Evolutionary conservation across 2,329 filamentous ascomycete genomes (phyloP), one percentile per base, ranked within the genome.

Genomic region (Xylaria hypoxylon): DNA sequence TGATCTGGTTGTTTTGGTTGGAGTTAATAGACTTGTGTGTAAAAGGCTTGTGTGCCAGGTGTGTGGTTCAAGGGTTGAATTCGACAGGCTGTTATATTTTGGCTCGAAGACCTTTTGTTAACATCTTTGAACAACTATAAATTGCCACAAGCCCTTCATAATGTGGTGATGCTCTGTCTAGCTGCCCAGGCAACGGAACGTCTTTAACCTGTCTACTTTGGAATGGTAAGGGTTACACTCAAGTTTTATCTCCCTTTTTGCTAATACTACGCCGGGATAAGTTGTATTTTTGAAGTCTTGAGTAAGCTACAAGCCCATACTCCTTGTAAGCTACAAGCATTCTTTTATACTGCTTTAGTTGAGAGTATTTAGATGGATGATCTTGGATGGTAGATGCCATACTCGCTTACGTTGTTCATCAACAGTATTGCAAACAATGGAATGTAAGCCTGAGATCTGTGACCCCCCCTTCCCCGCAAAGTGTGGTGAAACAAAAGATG

Each of bases 71-170:
- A 19, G 15, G 8, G 3, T 2, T 51, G 24, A 42, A 2, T 3
- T 55, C 35, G 22, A 38, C n/a, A 17, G 10, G 5, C 35, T 22
- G 5, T 40, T 51, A 48, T 48, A 17, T 31, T 31, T 22, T 50
- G 19, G n/a, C 48, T 35, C 13, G 33, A 40, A 42, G 28, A 17
- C 4, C 15, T 22, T 38, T 56, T 60, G 35, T 60, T 52, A 5
- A 10, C 15, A 15, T 38, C 11, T 26, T 28, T 10, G 8, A 22
- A 45, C 22, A 6, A 40, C 33, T 26, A 3, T 17, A 11, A 22
- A 15, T 11, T 5, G 22, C 44, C 11, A 22, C 22, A 11, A 13
- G 11, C 8, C 11, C 19, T 13, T 13, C 4, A 47, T 22, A 47
- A 26, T 5, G 10, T 24, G 38, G 24, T 11, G 31, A 28, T 24